These are phyloP conservation scores for Apiospora pterosperma DNA, from an alignment of 2,329 filamentous ascomycete genomes.

Conservation along the genomic window DNA sequence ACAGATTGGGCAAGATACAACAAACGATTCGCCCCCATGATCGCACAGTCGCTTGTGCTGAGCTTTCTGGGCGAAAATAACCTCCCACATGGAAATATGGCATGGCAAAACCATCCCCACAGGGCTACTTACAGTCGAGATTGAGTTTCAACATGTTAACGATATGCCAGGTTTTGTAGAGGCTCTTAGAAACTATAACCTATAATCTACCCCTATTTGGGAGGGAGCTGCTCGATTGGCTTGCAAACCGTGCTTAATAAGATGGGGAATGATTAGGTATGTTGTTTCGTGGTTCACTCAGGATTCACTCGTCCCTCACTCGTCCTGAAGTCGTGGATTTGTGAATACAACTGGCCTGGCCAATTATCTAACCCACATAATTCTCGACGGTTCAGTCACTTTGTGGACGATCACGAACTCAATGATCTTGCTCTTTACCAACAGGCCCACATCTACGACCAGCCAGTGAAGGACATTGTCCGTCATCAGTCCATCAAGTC, in stretches of 20 bases:
- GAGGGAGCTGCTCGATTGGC: neutral
- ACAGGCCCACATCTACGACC: neutral
- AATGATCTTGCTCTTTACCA: neutral
- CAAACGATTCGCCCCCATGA: neutral
- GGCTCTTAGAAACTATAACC: neutral
- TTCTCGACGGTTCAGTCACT: neutral
- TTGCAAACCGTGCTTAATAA: too few species aligned
- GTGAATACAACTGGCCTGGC: neutral
- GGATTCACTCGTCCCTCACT: too few species aligned
- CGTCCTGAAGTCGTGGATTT: neutral
- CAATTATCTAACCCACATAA: neutral
- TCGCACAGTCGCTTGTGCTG: neutral
- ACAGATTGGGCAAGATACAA: slow-evolving; percentile 3
- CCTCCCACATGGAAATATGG: neutral
- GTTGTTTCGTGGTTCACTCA: neutral
- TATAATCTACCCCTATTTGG: neutral
- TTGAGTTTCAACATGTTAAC: neutral
- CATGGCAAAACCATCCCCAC: neutral
- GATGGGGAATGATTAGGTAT: neutral
- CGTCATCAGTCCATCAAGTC: neutral
- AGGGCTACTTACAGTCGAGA: neutral
- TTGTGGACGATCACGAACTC: neutral
- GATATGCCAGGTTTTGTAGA: neutral
- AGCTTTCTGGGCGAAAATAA: neutral
- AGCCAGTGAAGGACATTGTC: neutral